These are phyloP conservation scores for Cystoisospora suis DNA, from an alignment of 169 alveolate species.

Conservation along the genomic window DNA sequence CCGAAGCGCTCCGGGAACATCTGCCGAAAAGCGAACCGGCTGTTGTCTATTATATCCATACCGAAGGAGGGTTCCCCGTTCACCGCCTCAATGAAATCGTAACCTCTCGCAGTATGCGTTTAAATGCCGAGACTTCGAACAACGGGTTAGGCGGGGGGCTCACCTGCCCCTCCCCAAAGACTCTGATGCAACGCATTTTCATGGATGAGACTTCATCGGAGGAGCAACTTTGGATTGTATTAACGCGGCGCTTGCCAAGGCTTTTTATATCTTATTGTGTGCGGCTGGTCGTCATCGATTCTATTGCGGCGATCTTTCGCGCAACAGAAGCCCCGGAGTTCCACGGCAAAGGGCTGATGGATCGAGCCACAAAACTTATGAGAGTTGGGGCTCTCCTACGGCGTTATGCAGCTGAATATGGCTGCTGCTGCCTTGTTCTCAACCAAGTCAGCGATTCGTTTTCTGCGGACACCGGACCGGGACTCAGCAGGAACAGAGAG, in stretches of 20 bases:
- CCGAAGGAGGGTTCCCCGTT: constrained; percentile 34
- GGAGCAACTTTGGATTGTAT: neutral
- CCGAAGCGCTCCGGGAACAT: neutral
- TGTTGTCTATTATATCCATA: constrained; percentile 31
- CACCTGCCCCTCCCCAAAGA: neutral
- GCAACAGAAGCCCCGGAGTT: neutral
- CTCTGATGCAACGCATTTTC: constrained; percentile 32
- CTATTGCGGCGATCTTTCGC: constrained; percentile 42
- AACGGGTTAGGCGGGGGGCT: too few species aligned
- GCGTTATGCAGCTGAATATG: neutral
- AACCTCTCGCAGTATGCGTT: neutral
- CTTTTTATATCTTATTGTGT: constrained; percentile 3
- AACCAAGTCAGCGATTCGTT: constrained; percentile 30
- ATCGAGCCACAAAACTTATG: constrained; percentile 36
- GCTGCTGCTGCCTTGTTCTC: constrained; percentile 35
- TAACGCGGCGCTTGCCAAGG: constrained; percentile 6
- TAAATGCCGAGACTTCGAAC: neutral
- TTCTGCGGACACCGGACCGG: neutral
- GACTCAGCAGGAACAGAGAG: neutral
- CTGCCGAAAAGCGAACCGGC: neutral
- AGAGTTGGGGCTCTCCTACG: constrained; percentile 28
- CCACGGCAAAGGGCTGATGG: neutral
- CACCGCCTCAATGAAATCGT: constrained; percentile 25
- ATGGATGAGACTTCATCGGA: constrained; percentile 15
- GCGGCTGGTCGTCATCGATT: constrained; percentile 40